phyloP scores from a whole-genome alignment of 768 basidiomycete genomes.

The Tubosaeta sp. region DNA sequence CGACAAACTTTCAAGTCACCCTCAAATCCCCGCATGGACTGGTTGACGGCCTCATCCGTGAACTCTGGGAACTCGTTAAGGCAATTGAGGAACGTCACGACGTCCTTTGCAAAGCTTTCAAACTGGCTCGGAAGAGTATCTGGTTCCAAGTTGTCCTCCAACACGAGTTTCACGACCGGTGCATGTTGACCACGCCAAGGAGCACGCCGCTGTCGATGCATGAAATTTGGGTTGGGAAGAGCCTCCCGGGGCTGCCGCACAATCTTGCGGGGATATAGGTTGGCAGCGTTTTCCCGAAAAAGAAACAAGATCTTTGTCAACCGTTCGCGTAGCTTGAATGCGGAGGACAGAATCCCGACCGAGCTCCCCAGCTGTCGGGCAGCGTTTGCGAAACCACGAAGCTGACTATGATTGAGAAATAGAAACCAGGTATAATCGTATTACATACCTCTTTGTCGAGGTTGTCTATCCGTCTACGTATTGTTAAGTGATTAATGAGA shows the following conservation, averaged over 20 bases:
- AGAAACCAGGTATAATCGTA: background rate
- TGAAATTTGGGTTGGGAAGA: conserved; percentile 35
- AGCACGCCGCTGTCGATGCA: conserved; percentile 27
- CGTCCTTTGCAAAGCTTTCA: conserved; percentile 43
- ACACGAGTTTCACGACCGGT: conserved; percentile 32
- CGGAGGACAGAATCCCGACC: conserved; percentile 52
- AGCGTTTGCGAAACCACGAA: conserved; percentile 51
- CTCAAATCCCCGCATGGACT: conserved; percentile 46
- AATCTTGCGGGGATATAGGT: conserved; percentile 50
- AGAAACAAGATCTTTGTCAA: conserved; percentile 47
- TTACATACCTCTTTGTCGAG: conserved; percentile 44
- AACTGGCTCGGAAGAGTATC: conserved; percentile 48
- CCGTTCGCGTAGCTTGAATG: conserved; percentile 48
- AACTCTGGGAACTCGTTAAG: conserved; percentile 57
- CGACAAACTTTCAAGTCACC: conserved; percentile 44
- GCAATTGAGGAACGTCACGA: conserved; percentile 49
- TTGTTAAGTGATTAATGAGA: conserved; percentile 5
- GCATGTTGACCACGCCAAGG: conserved; percentile 34
- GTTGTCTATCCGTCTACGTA: conserved; percentile 40
- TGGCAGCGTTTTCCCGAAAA: conserved; percentile 55
- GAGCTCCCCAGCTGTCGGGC: conserved; percentile 54
- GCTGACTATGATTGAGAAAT: conserved; percentile 27
- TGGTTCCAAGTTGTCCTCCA: conserved; percentile 42
- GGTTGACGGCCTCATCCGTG: conserved; percentile 48
- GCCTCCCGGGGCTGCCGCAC: conserved; percentile 35